Conservation (phyloP, 2,329 filamentous ascomycete genomes). For the Aspergillus nomiae region DNA sequence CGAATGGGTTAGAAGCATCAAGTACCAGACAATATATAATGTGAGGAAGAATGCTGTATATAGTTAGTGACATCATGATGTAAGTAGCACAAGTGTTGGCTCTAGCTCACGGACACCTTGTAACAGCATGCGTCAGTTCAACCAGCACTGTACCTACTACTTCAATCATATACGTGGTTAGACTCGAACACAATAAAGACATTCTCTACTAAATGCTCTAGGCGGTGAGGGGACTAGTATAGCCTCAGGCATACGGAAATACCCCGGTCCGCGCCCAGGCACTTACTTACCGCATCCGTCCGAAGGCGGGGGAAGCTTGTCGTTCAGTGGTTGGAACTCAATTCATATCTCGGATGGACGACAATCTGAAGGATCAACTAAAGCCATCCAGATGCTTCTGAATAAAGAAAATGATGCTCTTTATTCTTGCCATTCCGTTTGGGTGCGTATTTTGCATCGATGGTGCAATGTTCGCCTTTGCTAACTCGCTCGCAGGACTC, state of each 20-base stretch:
- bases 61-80: too few species aligned
- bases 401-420: conserved; percentile 11
- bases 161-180: too few species aligned
- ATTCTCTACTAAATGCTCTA: too few species aligned
- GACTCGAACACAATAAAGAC: too few species aligned
- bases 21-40: too few species aligned
- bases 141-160: too few species aligned
- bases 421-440: conserved; percentile 19
- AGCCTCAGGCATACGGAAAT: neutral
- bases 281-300: neutral
- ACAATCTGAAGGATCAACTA: neutral
- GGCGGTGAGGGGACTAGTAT: too few species aligned
- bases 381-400: conserved; percentile 10
- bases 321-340: neutral
- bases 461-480: neutral
- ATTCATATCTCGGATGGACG: neutral
- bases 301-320: neutral
- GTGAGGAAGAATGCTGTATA: too few species aligned
- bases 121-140: too few species aligned
- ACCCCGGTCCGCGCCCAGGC: neutral
- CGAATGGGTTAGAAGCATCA: too few species aligned
- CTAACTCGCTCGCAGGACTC: conserved; percentile 33
- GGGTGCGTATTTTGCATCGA: conserved; percentile 12
- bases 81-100: too few species aligned
- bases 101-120: too few species aligned